These are phyloP conservation scores for Camelina neglecta DNA, from an alignment of 345 rosid genomes.

Conservation along the genomic window DNA sequence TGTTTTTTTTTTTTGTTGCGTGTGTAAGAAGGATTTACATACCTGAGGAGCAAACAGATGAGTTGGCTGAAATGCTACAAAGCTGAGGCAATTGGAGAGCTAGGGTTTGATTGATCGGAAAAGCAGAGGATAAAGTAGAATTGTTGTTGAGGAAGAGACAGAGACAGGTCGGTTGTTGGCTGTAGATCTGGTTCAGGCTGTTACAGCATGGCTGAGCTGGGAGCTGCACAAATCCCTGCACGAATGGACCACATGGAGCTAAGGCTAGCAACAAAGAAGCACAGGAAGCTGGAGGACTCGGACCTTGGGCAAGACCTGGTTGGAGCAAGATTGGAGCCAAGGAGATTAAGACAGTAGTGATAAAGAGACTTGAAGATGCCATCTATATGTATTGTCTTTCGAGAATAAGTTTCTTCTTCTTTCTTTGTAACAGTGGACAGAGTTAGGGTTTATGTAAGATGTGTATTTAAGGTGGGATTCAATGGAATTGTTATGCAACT, in stretches of 20 bases:
- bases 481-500: conserved; percentile 38
- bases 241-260: conserved; percentile 72
- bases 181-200: conserved; percentile 61
- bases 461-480: conserved; percentile 43
- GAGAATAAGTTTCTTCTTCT: conserved; percentile 39
- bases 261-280: conserved; percentile 55
- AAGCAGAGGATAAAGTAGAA: conserved; percentile 44
- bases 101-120: conserved; percentile 70
- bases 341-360: conserved; percentile 45
- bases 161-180: conserved; percentile 59
- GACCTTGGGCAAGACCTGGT: conserved; percentile 48
- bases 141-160: conserved; percentile 69
- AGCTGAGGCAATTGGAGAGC: conserved; percentile 63
- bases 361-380: conserved; percentile 36
- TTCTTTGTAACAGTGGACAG: conserved; percentile 8
- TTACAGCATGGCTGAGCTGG: conserved; percentile 68
- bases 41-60: conserved; percentile 55
- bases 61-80: conserved; percentile 53
- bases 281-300: conserved; percentile 53
- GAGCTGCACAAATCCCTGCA: conserved; percentile 58
- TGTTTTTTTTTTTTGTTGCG: neutral
- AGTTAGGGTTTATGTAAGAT: conserved; percentile 7
- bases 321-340: conserved; percentile 35
- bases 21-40: neutral
- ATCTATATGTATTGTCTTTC: conserved; percentile 25